Evolutionary conservation across 208 protist species (phyloP), one percentile per base, ranked within the genome.

Genomic region (Crithidia expoeki): DNA sequence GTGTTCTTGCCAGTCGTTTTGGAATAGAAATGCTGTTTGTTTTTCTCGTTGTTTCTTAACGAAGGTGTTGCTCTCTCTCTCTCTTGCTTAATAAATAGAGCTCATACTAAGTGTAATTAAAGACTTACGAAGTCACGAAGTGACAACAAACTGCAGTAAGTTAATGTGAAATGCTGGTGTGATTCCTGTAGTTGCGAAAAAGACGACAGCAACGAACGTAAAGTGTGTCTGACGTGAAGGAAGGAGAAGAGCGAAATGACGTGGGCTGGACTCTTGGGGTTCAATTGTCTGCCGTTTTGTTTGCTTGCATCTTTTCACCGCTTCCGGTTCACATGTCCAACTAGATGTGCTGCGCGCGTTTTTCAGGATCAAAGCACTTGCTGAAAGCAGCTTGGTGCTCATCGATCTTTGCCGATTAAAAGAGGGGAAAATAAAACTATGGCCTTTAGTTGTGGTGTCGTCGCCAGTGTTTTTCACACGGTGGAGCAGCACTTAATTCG

Each of bases 31-130:
- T 27, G 46, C 44, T 21, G 14, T 55, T 42, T 0, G 23, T 25
- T 57, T 57, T 57, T 33, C 4, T 14, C 38, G 33, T 57, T 25
- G 2, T 32, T 25, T 55, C 2, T 55, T 55, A 17, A 21, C 19
- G 44, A 23, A 23, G 44, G 9, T 49, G 44, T 19, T 21, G 44
- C 44, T 49, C 16, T 55, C 25, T 55, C 25, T 55, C 25, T 14
- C 49, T 55, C 21, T 16, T 25, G 16, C 6, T 9, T 57, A 57
- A 57, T 2, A 30, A 57, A 57, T 38, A 38, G 52, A 57, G 5
- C 30, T 33, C 52, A 38, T 38, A 23, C 28, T 57, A 57, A 57
- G 28, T 32, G 49, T 55, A 55, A 55, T 9, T 55, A 55, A 55
- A 50, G 21, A 40, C 5, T 40, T 12, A 7, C 14, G 21, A 5